Evolutionary conservation across 345 rosid species (phyloP).

Genomic region (Populus tremula): DNA sequence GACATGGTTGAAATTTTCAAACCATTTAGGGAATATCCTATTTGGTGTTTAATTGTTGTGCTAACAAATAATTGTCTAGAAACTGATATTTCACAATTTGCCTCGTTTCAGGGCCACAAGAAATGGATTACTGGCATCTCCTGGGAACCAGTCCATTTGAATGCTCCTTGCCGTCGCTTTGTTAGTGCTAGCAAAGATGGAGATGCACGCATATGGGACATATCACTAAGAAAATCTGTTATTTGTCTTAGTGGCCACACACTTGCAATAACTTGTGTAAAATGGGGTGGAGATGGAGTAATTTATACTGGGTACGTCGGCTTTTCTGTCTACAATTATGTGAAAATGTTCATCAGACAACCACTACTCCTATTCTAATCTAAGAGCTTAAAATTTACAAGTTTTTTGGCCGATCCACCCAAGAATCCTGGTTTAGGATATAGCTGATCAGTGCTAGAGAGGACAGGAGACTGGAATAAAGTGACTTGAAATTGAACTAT

Average conservation of each 20-base stretch:
- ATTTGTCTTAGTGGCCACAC: slow-evolving; percentile 87
- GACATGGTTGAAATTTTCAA: neutral
- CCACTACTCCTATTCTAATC: neutral
- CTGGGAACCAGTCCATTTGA: slow-evolving; percentile 95
- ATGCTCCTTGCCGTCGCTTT: slow-evolving; percentile 87
- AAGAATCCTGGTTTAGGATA: neutral
- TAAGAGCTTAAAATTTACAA: neutral
- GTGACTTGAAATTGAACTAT: neutral
- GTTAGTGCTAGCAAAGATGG: slow-evolving; percentile 98
- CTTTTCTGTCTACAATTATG: neutral
- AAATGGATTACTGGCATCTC: slow-evolving; percentile 98
- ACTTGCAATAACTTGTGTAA: slow-evolving; percentile 93
- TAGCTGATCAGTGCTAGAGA: neutral
- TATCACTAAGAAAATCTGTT: slow-evolving; percentile 58
- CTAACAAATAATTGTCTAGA: neutral
- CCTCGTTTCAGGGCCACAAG: slow-evolving; percentile 73
- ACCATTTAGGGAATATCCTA: neutral
- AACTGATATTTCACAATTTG: slow-evolving; percentile 19
- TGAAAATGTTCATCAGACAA: neutral
- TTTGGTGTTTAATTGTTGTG: neutral
- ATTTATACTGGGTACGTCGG: slow-evolving; percentile 77
- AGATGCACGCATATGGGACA: slow-evolving; percentile 95
- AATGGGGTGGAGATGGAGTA: slow-evolving; percentile 96
- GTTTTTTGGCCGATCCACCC: neutral
- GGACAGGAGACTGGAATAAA: neutral